Percentiles rank a stretch among this genome's conserved stretches.
phyloP scores from a whole-genome alignment of 2,329 filamentous ascomycete species.

The Claviceps fusiformis region DNA sequence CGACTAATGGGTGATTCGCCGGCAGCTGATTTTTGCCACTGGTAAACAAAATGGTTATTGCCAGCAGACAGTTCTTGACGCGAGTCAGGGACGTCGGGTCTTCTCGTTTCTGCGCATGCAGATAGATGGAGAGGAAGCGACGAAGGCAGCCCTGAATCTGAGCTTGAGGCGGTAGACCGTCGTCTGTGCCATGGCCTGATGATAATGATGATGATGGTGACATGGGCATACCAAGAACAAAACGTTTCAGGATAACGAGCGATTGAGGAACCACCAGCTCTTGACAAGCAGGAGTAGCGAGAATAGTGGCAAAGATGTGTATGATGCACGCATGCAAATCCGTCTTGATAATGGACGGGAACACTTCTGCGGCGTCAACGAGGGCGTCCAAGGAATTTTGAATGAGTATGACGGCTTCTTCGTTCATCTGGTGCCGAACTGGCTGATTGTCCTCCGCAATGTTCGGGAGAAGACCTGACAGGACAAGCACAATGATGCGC shows the following conservation, averaged over 20 bases:
- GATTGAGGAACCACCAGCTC: constrained; percentile 78
- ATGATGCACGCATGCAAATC: constrained; percentile 94
- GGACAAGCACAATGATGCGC: constrained; percentile 84
- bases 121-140: constrained; percentile 68
- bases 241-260: constrained; percentile 81
- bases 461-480: constrained; percentile 78
- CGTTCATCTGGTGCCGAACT: constrained; percentile 65
- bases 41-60: constrained; percentile 79
- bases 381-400: constrained; percentile 72
- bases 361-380: constrained; percentile 88
- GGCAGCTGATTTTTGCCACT: constrained; percentile 61
- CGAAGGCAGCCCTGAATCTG: constrained; percentile 74
- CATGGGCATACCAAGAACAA: constrained; percentile 60
- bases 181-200: constrained; percentile 21
- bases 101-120: constrained; percentile 63
- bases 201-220: too few relatives aligned
- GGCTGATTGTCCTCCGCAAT: constrained; percentile 52
- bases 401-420: constrained; percentile 73
- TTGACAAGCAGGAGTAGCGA: constrained; percentile 75
- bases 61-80: constrained; percentile 85
- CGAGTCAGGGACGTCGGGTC: constrained; percentile 64
- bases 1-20: constrained; percentile 60
- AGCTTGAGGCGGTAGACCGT: constrained; percentile 39
- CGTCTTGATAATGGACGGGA: constrained; percentile 90
- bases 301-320: constrained; percentile 88